Evolutionary conservation across 345 rosid genomes (phyloP).

Genomic region (Boechera stricta): DNA sequence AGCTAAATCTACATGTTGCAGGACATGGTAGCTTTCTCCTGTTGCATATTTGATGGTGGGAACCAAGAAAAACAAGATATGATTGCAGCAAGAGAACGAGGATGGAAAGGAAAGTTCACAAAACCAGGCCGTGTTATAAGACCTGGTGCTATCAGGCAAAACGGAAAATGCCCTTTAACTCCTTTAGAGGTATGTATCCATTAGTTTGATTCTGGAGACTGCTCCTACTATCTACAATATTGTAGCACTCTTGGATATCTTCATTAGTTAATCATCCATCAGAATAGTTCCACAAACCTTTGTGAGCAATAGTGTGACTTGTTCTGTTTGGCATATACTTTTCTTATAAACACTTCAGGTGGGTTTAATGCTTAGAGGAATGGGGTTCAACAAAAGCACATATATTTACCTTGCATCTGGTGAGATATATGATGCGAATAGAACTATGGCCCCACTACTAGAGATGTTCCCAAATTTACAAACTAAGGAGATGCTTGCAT

Average conservation of each 20-base stretch:
- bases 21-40: constrained; percentile 99
- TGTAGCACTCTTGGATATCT: constrained; percentile 20
- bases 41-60: constrained; percentile 98
- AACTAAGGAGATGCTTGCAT: constrained; percentile 90
- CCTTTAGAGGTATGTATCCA: constrained; percentile 80
- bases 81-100: constrained; percentile 94
- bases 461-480: constrained; percentile 97
- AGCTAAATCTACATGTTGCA: constrained; percentile 41
- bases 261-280: constrained; percentile 13
- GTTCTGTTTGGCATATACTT: constrained; percentile 34
- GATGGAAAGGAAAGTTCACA: constrained; percentile 98
- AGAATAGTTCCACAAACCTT: constrained; percentile 24
- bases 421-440: constrained; percentile 87
- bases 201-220: constrained; percentile 27
- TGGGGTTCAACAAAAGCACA: constrained; percentile 92
- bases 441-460: constrained; percentile 83
- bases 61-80: constrained; percentile 82
- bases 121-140: constrained; percentile 96
- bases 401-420: constrained; percentile 93
- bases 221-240: constrained; percentile 8
- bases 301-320: constrained; percentile 4
- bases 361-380: constrained; percentile 98
- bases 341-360: constrained; percentile 58
- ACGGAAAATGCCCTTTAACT: constrained; percentile 97
- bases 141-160: constrained; percentile 95